phyloP scores from a whole-genome alignment of 2,329 filamentous ascomycete genomes.

The Chrysosporium keratinophilum region DNA sequence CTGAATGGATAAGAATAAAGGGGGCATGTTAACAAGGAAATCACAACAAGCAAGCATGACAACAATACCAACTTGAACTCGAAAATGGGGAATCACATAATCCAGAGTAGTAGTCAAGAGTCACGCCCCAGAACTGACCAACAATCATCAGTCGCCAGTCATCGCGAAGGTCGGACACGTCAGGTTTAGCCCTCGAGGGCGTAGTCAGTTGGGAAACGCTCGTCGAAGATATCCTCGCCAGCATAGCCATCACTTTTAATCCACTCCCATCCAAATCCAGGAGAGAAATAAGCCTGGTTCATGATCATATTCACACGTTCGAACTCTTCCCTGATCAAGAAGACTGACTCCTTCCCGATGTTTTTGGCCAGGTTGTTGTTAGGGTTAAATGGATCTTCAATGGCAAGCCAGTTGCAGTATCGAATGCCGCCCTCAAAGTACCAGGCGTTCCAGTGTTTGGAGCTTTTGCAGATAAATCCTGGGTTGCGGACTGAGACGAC shows the following conservation, averaged over 20 bases:
- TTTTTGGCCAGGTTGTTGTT: constrained; percentile 83
- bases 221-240: constrained; percentile 23
- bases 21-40: too few relatives aligned
- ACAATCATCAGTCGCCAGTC: background rate
- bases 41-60: too few relatives aligned
- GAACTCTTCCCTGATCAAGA: constrained; percentile 75
- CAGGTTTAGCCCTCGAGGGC: background rate
- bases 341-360: constrained; percentile 71
- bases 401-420: constrained; percentile 73
- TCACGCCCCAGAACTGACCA: too few relatives aligned
- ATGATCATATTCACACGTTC: constrained; percentile 68
- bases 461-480: constrained; percentile 61
- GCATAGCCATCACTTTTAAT: constrained; percentile 15
- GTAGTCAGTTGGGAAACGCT: background rate
- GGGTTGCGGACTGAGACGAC: constrained; percentile 67
- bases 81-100: too few relatives aligned
- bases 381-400: constrained; percentile 83
- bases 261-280: constrained; percentile 20
- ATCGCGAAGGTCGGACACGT: background rate
- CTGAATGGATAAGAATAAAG: too few relatives aligned
- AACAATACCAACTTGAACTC: too few relatives aligned
- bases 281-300: constrained; percentile 37
- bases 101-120: too few relatives aligned
- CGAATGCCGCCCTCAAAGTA: constrained; percentile 60
- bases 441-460: constrained; percentile 77